These are phyloP conservation scores for Lepidium didymum DNA, from an alignment of 345 rosid genomes.

Conservation along the genomic window DNA sequence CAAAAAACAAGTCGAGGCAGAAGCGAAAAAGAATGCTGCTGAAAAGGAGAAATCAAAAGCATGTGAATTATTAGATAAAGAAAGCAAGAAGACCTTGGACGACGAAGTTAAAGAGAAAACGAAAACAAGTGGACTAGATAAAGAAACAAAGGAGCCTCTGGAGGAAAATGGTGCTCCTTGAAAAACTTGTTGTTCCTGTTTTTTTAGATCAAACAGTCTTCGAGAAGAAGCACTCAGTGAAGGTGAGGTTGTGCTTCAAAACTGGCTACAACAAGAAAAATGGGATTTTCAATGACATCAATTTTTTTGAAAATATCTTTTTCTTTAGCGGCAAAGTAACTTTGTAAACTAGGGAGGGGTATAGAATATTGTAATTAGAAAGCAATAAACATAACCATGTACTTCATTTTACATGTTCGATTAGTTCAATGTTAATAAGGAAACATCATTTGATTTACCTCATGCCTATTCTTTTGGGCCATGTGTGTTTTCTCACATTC, in stretches of 20 bases:
- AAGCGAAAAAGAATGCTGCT: constrained; percentile 48
- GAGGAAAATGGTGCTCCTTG: neutral
- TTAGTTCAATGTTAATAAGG: neutral
- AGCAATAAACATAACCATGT: neutral
- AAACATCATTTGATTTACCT: neutral
- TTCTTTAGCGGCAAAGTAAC: constrained; percentile 6
- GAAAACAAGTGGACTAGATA: constrained; percentile 8
- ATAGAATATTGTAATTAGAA: neutral
- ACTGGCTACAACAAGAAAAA: neutral
- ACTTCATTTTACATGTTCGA: neutral
- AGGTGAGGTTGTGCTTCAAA: neutral
- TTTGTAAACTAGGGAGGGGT: constrained; percentile 13
- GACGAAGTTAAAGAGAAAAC: constrained; percentile 6
- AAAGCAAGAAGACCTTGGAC: constrained; percentile 21
- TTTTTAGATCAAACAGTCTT: neutral
- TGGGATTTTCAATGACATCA: neutral
- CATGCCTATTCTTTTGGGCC: neutral
- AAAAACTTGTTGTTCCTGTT: neutral
- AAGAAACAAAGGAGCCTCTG: neutral
- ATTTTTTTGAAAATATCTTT: neutral
- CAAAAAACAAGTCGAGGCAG: constrained; percentile 62
- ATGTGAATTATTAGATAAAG: constrained; percentile 34
- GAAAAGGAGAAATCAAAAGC: constrained; percentile 42
- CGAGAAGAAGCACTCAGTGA: neutral
- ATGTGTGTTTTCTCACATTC: neutral